Percentiles rank a stretch among this genome's conserved stretches.
Evolutionary conservation across 108 stramenopile genomes (phyloP).

Genomic region (Cyclostephanos invisitatus): DNA sequence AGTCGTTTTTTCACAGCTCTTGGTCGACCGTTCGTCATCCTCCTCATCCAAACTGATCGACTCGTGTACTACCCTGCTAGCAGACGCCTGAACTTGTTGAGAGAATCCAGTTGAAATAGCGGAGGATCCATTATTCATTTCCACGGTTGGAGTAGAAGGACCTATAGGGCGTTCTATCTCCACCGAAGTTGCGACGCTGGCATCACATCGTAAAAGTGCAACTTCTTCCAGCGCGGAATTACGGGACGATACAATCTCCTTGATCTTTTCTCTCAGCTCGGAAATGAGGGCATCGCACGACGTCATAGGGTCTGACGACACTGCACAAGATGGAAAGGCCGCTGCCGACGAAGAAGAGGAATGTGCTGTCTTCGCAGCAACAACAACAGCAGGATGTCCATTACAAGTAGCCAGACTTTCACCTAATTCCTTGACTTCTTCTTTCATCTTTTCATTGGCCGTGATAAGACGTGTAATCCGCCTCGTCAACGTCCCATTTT

Average conservation of each 20-base stretch:
- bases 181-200: background rate
- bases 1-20: conserved; percentile 1
- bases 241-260: conserved; percentile 27
- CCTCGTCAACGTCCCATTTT: conserved; percentile 21
- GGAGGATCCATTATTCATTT: background rate
- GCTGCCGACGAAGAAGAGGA: background rate
- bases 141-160: background rate
- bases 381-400: background rate
- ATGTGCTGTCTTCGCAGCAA: background rate
- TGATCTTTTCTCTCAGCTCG: conserved; percentile 37
- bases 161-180: conserved; percentile 4
- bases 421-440: conserved; percentile 32
- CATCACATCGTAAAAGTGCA: conserved; percentile 12
- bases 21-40: conserved; percentile 6
- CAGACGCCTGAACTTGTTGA: background rate
- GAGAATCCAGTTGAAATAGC: background rate
- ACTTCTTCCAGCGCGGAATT: conserved; percentile 44
- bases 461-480: conserved; percentile 28
- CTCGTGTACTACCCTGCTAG: background rate
- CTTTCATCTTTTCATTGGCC: conserved; percentile 30
- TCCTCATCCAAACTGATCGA: background rate
- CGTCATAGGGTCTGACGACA: conserved; percentile 18
- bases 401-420: conserved; percentile 4
- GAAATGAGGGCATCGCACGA: conserved; percentile 26
- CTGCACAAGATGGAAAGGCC: background rate